A percentile compares a stretch with the other conserved stretches of the same genome.
These are phyloP conservation scores for Polymyxa betae DNA, from an alignment of 208 protist species.

Conservation along the genomic window DNA sequence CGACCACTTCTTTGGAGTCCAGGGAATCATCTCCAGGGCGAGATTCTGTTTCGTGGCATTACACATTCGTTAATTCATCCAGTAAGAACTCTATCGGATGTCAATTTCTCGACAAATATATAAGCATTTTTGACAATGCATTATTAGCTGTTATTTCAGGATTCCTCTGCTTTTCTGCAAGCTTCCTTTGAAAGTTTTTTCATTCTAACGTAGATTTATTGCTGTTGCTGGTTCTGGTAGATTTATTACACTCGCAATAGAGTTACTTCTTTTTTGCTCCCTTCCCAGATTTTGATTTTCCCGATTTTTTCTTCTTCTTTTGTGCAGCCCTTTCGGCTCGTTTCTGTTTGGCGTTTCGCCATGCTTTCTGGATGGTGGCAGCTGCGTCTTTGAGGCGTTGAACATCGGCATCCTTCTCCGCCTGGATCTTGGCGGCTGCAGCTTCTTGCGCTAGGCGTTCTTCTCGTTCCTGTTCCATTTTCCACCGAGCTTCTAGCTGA, in stretches of 20 bases:
- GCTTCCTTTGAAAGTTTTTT: not conserved
- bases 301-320: conserved; percentile 19
- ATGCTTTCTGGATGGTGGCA: not conserved
- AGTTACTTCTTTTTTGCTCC: not conserved
- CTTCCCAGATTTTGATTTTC: not conserved
- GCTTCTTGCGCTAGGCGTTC: not conserved
- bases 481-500: not conserved
- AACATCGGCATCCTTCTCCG: not conserved
- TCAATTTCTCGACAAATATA: not conserved
- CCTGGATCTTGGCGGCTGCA: not conserved
- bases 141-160: not conserved
- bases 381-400: not conserved
- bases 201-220: too few relatives aligned
- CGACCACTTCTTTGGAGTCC: too few relatives aligned
- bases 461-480: not conserved
- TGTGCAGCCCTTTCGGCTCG: not conserved
- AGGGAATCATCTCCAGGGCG: too few relatives aligned
- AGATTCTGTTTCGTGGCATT: too few relatives aligned
- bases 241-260: not conserved
- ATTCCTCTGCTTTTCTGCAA: not conserved
- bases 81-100: too few relatives aligned
- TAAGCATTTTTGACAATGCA: not conserved
- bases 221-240: too few relatives aligned
- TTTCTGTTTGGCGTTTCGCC: not conserved
- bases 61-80: too few relatives aligned